Conservation (phyloP, 768 basidiomycete species). For the Trichaptum fuscoviolaceum region DNA sequence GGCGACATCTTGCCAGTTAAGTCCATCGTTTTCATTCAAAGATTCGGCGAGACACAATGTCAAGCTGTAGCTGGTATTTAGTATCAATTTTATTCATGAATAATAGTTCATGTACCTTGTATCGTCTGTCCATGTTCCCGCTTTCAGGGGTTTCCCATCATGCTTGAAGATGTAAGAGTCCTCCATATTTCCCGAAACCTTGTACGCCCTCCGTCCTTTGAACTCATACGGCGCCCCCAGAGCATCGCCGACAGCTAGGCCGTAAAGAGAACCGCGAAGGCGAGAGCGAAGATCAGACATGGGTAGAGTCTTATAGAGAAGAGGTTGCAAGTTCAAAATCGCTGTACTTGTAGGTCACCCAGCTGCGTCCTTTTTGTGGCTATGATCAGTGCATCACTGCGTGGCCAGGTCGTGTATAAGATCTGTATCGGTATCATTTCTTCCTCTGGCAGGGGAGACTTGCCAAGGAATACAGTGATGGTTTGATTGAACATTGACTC, state of each 20-base stretch:
- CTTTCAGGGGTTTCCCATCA: constrained; percentile 8
- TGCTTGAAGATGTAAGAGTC: constrained; percentile 7
- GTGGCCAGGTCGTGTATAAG: too few relatives aligned
- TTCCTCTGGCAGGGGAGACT: too few relatives aligned
- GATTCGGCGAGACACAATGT: not conserved
- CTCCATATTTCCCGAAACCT: constrained; percentile 7
- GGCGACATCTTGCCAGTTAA: not conserved
- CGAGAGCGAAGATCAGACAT: constrained; percentile 7
- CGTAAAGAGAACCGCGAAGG: constrained; percentile 12
- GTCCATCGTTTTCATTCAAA: not conserved
- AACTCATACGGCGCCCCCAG: constrained; percentile 15
- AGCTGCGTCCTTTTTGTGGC: too few relatives aligned
- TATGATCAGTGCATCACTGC: too few relatives aligned
- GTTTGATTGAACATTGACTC: too few relatives aligned
- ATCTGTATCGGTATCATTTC: too few relatives aligned
- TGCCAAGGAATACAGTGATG: too few relatives aligned
- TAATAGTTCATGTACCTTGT: constrained; percentile 8
- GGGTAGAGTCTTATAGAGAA: too few relatives aligned
- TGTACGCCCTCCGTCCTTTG: constrained; percentile 7
- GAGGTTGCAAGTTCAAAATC: too few relatives aligned
- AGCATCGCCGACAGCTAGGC: constrained; percentile 11
- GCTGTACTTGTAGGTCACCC: too few relatives aligned
- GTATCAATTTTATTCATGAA: not conserved
- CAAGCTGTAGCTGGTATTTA: not conserved
- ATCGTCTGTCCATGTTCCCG: constrained; percentile 16